Evolutionary conservation across 2,329 filamentous ascomycete genomes (phyloP), one percentile per base, ranked within the genome.

Genomic region (Dactylellina sp.): DNA sequence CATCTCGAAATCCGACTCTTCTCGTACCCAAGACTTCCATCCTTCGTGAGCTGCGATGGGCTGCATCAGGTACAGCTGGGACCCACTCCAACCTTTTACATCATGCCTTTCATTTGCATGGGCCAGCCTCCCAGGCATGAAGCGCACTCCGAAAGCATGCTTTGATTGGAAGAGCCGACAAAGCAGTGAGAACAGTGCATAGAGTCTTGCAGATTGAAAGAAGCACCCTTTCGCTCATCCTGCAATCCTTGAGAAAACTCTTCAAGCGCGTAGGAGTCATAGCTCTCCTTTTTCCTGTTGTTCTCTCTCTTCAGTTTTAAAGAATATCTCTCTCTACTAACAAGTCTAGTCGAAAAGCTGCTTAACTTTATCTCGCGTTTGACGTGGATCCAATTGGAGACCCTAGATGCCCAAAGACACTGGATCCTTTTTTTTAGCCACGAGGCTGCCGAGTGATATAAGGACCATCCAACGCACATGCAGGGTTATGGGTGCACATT

Each of bases 31-130:
- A 57, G 44, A 53, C 53, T 44, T 37, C 59, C 62, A 59, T 65
- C 16, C 42, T 44, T 46, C 20, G 16, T 3, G 47, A 57, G 53
- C 63, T 68, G 63, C 63, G 63, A 68, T 68, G 63, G 46, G 63
- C 53, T 68, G 63, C 63, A 68, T 25, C 40, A 53, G 53, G 53
- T 49, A 57, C 56, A 68, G 56, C 53, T 57, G 63, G n/a, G 62
- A 59, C 63, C 63, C 56, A 57, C 55, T 24, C 44, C 47, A 11
- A 32, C 35, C 50, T 32, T 57, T 35, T 49, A 50, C 55, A 60
- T 68, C 53, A 42, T 68, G 53, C 53, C 32, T 40, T 68, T 53
- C 59, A 42, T 52, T 59, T 60, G 53, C 63, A 68, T 59, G 28
- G 50, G 46, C 44, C 53, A 32, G 37, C 62, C 44, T 32, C 42